Base-by-base conservation (phyloP, 1,284 basidiomycete genomes). In the Microbotryum scabiosae region DNA sequence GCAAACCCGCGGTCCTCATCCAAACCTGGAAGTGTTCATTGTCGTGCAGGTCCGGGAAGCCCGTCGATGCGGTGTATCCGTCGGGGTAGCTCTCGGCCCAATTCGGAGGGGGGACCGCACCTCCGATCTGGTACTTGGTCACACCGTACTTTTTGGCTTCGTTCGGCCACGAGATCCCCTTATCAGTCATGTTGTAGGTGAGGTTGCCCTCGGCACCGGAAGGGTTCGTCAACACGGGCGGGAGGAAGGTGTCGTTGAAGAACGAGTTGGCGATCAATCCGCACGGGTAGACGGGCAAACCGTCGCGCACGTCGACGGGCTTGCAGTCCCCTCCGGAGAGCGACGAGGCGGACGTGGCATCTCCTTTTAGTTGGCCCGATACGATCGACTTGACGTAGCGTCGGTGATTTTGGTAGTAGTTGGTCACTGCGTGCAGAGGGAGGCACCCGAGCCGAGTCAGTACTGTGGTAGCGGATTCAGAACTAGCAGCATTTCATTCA, bases 11-110 rank as follows among this genome's bases (percentile, higher is more conserved):
- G 2, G 91, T 94, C 63, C 94, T 84, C 96, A 99, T 99, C 96
- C 96, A 99, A 70, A 97, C 93, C 77, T 97, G 92, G 79, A 99
- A 97, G 73, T 92, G 93, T 76, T 98, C 90, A 74, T 98, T 84
- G 2, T 75, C 72, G 56, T 79, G 78, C 41, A 97, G 79, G 72
- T 97, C 79, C 14, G 90, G 93, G 43, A 88, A 83, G n/a, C 80
- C 80, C 60, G 79, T 83, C 16, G 23, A 52, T 5, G 78, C 75
- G 4, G 83, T 84, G 78, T 97, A 97, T 57, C 82, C 82, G 65
- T 88, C 74, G 0, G 88, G 88, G 77, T 80, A 97, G 57, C 79
- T 80, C 36, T 75, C 72, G 0, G 66, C 73, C 92, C 96, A 98
- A 76, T 93, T 97, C 4, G 96, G 96, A 20, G 96, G 96, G 2